Base-by-base conservation (phyloP, 371 early-diverging fungal genomes). In the Zychaea mexicana region DNA sequence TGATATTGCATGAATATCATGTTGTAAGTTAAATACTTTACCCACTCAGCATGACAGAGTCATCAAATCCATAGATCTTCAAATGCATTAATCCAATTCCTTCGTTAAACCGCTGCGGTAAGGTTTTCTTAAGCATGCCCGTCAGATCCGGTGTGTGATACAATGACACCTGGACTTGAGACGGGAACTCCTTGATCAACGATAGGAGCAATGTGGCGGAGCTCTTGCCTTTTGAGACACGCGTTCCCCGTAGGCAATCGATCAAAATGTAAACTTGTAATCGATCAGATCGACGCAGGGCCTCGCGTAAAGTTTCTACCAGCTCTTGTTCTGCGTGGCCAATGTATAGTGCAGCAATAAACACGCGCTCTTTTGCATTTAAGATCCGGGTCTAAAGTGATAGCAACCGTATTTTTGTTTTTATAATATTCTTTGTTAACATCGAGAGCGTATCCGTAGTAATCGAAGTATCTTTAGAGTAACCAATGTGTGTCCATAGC, bases 1-100 rank as follows among this genome's bases (percentile, higher is more conserved):
- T n/a, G n/a, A n/a, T n/a, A n/a, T n/a, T n/a, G n/a, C n/a, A n/a
- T n/a, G n/a, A n/a, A n/a, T n/a, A n/a, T n/a, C n/a, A n/a, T n/a
- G n/a, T n/a, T n/a, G n/a, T n/a, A n/a, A n/a, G 39, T 26, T 22
- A 17, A 15, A 1, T 49, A 10, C 30, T 73, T 69, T 88, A 94
- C 85, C 98, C 98, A 60, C 92, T 94, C 31, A 98, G 71, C 63
- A 98, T 90, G 33, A 95, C 71, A 9, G 86, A 72, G 66, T 96
- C 88, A 69, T 98, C 99, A 76, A 95, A 94, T 0, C 90, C 82
- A 74, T 94, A 97, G 12, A 88, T 82, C 73, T 98, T 98, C 65
- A 96, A 87, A 72, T 98, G 99, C 90, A 92, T 91, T 61, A 98
- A 76, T 0, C 98, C 98, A 71, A 96, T 88, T 4, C 84, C 88